Evolutionary conservation across 306 rosid species (phyloP).

Genomic region (Cucurbita pepo): DNA sequence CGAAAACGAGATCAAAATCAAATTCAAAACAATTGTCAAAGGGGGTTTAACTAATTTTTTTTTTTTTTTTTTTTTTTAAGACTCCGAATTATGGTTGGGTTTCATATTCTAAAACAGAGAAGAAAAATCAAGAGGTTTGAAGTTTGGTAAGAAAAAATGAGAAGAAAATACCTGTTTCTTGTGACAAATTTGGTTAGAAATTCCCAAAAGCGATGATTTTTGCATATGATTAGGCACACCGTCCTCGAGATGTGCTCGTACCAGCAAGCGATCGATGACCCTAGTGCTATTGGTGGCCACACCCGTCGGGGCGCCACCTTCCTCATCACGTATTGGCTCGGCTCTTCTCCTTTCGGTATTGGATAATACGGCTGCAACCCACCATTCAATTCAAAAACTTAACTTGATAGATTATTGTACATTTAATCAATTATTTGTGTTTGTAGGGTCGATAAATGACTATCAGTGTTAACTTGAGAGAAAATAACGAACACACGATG

Average conservation of each 20-base stretch:
- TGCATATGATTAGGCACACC: slow-evolving; percentile 70
- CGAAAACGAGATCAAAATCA: background rate
- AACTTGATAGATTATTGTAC: background rate
- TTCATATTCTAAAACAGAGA: background rate
- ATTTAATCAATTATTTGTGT: background rate
- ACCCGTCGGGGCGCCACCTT: slow-evolving; percentile 79
- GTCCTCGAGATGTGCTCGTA: slow-evolving; percentile 81
- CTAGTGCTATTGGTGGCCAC: slow-evolving; percentile 68
- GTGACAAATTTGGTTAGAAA: slow-evolving; percentile 65
- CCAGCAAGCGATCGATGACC: slow-evolving; percentile 81
- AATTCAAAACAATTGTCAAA: background rate
- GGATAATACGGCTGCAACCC: slow-evolving; percentile 44
- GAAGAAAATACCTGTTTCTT: slow-evolving; percentile 50
- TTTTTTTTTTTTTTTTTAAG: background rate
- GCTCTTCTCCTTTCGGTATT: slow-evolving; percentile 52
- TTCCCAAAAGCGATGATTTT: slow-evolving; percentile 75
- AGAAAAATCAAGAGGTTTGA: background rate
- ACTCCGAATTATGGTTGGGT: background rate
- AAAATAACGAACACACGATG: too few species aligned
- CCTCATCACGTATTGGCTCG: slow-evolving; percentile 69
- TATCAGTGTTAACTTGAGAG: too few species aligned
- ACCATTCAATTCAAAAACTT: background rate
- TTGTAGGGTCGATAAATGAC: background rate
- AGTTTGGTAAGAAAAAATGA: background rate
- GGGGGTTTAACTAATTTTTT: background rate